These are phyloP conservation scores for Brassica rapa DNA, from an alignment of 345 rosid genomes.

Conservation along the genomic window DNA sequence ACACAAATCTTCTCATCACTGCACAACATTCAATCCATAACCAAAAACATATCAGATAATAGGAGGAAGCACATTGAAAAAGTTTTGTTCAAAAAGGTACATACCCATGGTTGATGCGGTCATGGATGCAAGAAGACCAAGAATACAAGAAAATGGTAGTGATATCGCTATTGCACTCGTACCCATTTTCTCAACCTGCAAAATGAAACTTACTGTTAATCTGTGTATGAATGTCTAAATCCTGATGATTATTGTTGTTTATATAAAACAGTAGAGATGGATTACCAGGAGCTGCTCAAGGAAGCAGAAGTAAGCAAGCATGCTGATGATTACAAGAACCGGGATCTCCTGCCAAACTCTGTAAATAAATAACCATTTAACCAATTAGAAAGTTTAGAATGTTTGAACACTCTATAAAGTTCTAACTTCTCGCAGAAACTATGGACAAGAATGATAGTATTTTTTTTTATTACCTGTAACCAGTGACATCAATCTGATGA, in stretches of 20 bases:
- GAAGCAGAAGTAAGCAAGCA: constrained; percentile 92
- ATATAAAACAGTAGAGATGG: neutral
- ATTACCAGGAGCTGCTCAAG: constrained; percentile 91
- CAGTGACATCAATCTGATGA: constrained; percentile 38
- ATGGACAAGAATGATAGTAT: constrained; percentile 2
- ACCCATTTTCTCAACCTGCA: constrained; percentile 80
- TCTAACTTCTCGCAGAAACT: neutral
- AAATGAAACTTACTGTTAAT: constrained; percentile 9
- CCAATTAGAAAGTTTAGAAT: constrained; percentile 1
- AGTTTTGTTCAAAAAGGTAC: constrained; percentile 5
- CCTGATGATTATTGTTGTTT: neutral
- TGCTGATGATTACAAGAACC: constrained; percentile 76
- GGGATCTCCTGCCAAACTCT: constrained; percentile 97
- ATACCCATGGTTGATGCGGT: constrained; percentile 92
- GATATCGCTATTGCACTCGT: constrained; percentile 85
- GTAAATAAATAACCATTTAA: constrained; percentile 21
- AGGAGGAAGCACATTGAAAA: neutral
- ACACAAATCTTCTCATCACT: constrained; percentile 81
- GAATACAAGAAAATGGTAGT: constrained; percentile 84
- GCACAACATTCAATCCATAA: constrained; percentile 31
- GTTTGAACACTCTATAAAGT: neutral
- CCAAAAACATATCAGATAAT: constrained; percentile 21
- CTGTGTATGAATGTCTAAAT: neutral
- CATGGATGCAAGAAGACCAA: constrained; percentile 87
- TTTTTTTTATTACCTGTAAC: constrained; percentile 27